A percentile compares a stretch with the other conserved stretches of the same genome.
These are phyloP conservation scores for Cyathus olla DNA, from an alignment of 1,284 basidiomycete species.

Conservation along the genomic window DNA sequence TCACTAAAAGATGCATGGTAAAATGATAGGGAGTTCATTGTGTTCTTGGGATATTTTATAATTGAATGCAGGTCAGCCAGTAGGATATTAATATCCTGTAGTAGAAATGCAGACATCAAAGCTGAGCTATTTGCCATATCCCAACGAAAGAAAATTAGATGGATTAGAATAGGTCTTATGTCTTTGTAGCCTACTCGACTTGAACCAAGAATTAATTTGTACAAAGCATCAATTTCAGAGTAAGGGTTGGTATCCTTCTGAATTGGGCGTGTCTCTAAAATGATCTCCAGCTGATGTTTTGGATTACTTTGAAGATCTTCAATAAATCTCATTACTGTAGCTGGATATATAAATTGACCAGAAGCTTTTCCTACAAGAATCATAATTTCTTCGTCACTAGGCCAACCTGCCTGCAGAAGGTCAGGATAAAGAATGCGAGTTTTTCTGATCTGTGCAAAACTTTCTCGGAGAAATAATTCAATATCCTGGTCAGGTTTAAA, in stretches of 20 bases:
- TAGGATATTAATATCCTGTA: neutral
- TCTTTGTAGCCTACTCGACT: neutral
- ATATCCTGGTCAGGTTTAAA: neutral
- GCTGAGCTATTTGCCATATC: neutral
- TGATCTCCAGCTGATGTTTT: neutral
- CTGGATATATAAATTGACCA: neutral
- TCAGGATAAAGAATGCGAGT: neutral
- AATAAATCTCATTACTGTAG: neutral
- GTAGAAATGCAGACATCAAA: neutral
- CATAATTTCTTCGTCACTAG: neutral
- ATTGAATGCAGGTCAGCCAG: neutral
- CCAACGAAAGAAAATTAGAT: neutral
- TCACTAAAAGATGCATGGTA: neutral
- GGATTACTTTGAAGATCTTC: neutral
- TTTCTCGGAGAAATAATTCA: neutral
- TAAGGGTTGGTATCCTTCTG: neutral
- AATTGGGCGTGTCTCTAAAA: neutral
- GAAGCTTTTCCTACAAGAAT: neutral
- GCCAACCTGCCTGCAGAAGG: neutral
- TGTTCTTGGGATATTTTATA: neutral
- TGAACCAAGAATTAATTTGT: neutral
- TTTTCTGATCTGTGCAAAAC: neutral
- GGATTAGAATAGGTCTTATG: neutral
- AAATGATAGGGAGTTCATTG: neutral
- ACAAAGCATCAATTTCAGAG: neutral